These are phyloP conservation scores for Trichomonas tenax DNA, from an alignment of 208 protist species.

Conservation along the genomic window DNA sequence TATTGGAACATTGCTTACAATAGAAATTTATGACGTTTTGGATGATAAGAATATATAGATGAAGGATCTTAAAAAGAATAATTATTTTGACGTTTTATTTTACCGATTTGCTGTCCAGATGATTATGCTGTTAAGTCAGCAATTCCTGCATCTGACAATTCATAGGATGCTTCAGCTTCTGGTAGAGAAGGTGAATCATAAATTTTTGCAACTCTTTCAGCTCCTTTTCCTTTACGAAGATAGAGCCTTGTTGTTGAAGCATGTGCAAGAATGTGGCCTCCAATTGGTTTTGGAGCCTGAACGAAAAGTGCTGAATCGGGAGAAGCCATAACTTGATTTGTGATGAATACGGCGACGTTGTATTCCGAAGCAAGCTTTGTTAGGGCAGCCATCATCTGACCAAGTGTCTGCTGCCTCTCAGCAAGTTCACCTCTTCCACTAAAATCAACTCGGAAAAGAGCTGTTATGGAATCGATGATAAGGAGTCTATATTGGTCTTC, in stretches of 20 bases:
- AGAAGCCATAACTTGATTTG: slow-evolving; percentile 59
- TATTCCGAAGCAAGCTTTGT: slow-evolving; percentile 77
- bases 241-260: slow-evolving; percentile 74
- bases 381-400: slow-evolving; percentile 48
- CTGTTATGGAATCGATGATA: slow-evolving; percentile 94
- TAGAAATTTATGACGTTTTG: no score
- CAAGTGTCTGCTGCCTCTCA: slow-evolving; percentile 36
- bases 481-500: slow-evolving; percentile 57
- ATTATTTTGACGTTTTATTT: no score
- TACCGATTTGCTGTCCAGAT: neutral
- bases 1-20: no score
- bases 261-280: slow-evolving; percentile 92
- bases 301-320: slow-evolving; percentile 50
- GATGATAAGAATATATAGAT: no score
- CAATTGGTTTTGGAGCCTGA: slow-evolving; percentile 70
- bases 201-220: slow-evolving; percentile 87
- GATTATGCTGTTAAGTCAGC: slow-evolving; percentile 50
- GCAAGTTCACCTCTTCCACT: slow-evolving; percentile 33
- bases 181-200: slow-evolving; percentile 89
- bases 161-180: slow-evolving; percentile 73
- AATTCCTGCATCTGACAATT: slow-evolving; percentile 81
- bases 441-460: slow-evolving; percentile 73
- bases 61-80: no score
- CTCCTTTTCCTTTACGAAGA: slow-evolving; percentile 78
- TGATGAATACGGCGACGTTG: slow-evolving; percentile 67